Evolutionary conservation across 2,329 filamentous ascomycete species (phyloP).

Genomic region (Phoma sp.): DNA sequence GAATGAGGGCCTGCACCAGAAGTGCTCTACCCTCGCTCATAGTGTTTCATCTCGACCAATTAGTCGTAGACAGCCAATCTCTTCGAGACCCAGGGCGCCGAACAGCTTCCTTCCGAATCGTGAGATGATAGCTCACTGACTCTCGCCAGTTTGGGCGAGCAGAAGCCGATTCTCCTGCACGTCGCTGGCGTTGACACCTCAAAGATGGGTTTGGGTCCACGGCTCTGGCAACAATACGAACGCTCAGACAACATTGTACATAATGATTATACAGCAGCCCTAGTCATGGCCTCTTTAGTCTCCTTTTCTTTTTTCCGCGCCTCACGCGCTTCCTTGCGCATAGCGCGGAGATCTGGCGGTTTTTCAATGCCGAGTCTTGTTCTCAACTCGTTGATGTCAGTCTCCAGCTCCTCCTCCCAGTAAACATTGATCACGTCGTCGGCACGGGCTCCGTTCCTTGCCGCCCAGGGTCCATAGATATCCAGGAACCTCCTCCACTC

Average conservation of each 20-base stretch:
- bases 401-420: conserved; percentile 94
- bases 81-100: too few relatives aligned
- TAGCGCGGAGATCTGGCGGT: conserved; percentile 83
- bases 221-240: neutral
- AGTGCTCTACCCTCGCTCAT: too few relatives aligned
- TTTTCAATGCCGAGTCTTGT: conserved; percentile 80
- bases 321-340: conserved; percentile 73
- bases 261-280: conserved; percentile 23
- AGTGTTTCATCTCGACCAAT: neutral
- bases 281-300: conserved; percentile 42
- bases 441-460: conserved; percentile 78
- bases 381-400: conserved; percentile 79
- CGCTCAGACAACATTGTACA: conserved; percentile 24
- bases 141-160: neutral
- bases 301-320: conserved; percentile 72
- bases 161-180: too few relatives aligned
- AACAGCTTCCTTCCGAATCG: too few relatives aligned
- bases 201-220: neutral
- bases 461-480: conserved; percentile 88
- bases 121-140: too few relatives aligned
- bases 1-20: too few relatives aligned
- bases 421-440: conserved; percentile 94
- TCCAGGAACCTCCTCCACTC: conserved; percentile 73
- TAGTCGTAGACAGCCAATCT: neutral
- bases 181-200: neutral